Conservation (phyloP, 2,329 filamentous ascomycete genomes). For the Claviceps lovelessii region DNA sequence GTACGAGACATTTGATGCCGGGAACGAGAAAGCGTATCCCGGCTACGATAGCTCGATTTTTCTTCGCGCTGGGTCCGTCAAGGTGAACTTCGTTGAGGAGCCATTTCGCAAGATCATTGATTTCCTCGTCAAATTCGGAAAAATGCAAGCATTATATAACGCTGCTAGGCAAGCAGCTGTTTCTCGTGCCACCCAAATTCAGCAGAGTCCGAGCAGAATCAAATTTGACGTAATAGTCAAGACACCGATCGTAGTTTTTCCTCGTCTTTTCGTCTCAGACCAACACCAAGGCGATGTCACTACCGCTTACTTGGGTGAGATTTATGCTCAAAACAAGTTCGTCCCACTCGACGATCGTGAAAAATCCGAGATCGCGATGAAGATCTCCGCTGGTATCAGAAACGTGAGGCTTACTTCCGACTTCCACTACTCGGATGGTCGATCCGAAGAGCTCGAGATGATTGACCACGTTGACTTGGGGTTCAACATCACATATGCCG, state of each 20-base stretch:
- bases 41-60: constrained; percentile 90
- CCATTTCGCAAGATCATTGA: constrained; percentile 97
- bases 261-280: constrained; percentile 57
- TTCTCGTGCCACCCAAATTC: constrained; percentile 82
- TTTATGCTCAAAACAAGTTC: constrained; percentile 92
- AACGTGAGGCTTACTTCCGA: constrained; percentile 85
- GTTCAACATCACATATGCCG: constrained; percentile 82
- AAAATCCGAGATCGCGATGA: constrained; percentile 65
- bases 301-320: constrained; percentile 89
- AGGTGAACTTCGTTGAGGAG: constrained; percentile 92
- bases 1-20: constrained; percentile 85
- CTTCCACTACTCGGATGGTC: constrained; percentile 61
- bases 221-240: constrained; percentile 89
- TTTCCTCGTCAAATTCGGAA: constrained; percentile 96
- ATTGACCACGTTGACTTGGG: constrained; percentile 93
- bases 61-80: constrained; percentile 84
- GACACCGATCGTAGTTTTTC: constrained; percentile 93
- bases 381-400: constrained; percentile 77
- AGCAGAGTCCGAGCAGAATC: constrained; percentile 78
- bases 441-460: constrained; percentile 79
- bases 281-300: constrained; percentile 63
- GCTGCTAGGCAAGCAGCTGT: constrained; percentile 88
- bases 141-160: constrained; percentile 99
- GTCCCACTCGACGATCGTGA: constrained; percentile 66
- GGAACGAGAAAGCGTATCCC: constrained; percentile 58